Conservation (phyloP, 2,329 filamentous ascomycete species). For the Byssothecium circinans region DNA sequence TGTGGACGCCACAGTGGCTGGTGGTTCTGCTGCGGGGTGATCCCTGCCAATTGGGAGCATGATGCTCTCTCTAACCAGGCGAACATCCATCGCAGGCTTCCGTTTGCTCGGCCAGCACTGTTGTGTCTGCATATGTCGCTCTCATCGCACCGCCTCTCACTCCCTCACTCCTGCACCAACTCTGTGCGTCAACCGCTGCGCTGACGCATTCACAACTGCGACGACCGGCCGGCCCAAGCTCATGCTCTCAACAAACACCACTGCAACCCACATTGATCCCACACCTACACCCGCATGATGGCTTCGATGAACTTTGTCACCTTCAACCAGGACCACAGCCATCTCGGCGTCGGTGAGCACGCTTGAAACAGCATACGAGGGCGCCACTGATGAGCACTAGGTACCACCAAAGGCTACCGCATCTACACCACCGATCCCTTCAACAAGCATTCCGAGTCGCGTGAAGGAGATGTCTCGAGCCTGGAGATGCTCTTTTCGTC, state of each 20-base stretch:
- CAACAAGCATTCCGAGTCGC: constrained; percentile 89
- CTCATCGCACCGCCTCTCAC: background rate
- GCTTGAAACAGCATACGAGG: background rate
- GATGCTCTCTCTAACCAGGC: background rate
- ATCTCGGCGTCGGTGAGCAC: constrained; percentile 83
- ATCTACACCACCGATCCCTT: constrained; percentile 98
- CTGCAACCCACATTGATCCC: background rate
- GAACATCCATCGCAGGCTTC: no score
- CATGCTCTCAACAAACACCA: constrained; percentile 6
- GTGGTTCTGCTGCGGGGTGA: background rate
- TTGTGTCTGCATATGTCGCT: constrained; percentile 8
- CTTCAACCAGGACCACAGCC: constrained; percentile 98
- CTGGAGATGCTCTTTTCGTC: constrained; percentile 99
- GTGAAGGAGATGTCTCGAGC: constrained; percentile 92
- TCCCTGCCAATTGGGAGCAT: background rate
- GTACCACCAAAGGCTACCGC: constrained; percentile 89
- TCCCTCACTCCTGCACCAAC: background rate
- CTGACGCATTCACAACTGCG: constrained; percentile 4
- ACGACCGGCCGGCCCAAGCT: constrained; percentile 25
- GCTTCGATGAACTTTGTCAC: constrained; percentile 89
- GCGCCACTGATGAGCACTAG: constrained; percentile 48
- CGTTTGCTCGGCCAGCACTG: background rate
- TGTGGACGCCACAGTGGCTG: background rate
- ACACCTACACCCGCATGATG: constrained; percentile 12
- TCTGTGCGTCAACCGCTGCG: background rate